Evolutionary conservation across 1,139 yeast genomes (phyloP).

Genomic region (Sugiyamaella castrensis): DNA sequence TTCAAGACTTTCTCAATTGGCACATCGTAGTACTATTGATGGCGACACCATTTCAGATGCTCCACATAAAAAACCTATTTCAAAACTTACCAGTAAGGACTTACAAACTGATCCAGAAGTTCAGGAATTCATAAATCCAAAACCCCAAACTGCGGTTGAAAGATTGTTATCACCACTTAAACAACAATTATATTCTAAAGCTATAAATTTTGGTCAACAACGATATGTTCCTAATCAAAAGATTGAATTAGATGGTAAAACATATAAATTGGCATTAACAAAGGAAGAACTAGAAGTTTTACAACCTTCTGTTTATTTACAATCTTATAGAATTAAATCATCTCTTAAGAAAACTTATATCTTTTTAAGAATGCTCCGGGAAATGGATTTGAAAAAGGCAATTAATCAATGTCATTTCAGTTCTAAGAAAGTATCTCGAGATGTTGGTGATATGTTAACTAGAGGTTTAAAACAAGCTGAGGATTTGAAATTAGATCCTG

Average conservation of each 20-base stretch:
- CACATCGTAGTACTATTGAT: constrained; percentile 15
- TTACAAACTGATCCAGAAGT: constrained; percentile 26
- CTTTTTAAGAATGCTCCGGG: constrained; percentile 71
- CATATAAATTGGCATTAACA: constrained; percentile 56
- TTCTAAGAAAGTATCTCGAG: constrained; percentile 74
- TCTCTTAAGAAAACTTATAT: constrained; percentile 86
- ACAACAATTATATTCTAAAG: constrained; percentile 56
- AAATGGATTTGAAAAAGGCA: constrained; percentile 70
- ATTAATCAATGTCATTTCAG: constrained; percentile 91
- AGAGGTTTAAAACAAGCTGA: constrained; percentile 70
- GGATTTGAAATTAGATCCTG: constrained; percentile 54
- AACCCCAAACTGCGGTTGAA: constrained; percentile 39
- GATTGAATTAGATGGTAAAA: constrained; percentile 49
- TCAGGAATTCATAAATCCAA: constrained; percentile 23
- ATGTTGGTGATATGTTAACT: constrained; percentile 70
- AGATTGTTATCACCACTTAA: constrained; percentile 69
- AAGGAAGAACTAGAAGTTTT: constrained; percentile 65
- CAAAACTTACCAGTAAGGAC: constrained; percentile 20
- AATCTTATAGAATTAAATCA: constrained; percentile 76
- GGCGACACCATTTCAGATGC: constrained; percentile 10
- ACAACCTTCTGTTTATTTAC: constrained; percentile 79
- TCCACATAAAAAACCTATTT: constrained; percentile 8
- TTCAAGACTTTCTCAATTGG: constrained; percentile 17
- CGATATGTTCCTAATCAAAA: constrained; percentile 65
- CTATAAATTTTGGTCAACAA: constrained; percentile 57